Conservation (phyloP, 768 basidiomycete species). For the Amyloporia xantha region DNA sequence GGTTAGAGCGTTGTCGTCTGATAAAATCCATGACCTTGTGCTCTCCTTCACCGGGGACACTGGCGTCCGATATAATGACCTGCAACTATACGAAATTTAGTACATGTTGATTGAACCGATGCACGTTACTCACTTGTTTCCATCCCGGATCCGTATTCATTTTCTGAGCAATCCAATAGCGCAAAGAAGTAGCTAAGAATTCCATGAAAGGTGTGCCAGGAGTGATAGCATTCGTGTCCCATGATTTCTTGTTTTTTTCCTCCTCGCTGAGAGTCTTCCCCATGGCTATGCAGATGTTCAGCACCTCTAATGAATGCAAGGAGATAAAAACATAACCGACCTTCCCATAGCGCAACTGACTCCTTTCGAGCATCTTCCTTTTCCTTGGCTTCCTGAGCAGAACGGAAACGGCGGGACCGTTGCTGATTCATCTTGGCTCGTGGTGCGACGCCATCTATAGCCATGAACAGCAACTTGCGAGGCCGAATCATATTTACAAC, state of each 20-base stretch:
- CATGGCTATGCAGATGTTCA: slow-evolving; percentile 55
- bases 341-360: slow-evolving; percentile 80
- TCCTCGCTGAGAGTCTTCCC: slow-evolving; percentile 80
- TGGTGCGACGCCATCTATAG: slow-evolving; percentile 96
- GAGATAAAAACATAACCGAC: slow-evolving; percentile 28
- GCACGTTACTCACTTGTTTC: slow-evolving; percentile 57
- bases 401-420: slow-evolving; percentile 91
- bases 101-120: not conserved
- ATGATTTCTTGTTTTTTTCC: slow-evolving; percentile 76
- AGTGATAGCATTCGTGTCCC: slow-evolving; percentile 99
- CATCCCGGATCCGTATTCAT: slow-evolving; percentile 94
- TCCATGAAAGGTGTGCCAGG: slow-evolving; percentile 99
- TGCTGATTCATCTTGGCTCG: slow-evolving; percentile 99
- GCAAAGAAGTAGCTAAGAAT: slow-evolving; percentile 76
- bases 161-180: slow-evolving; percentile 96
- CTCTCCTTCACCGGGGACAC: slow-evolving; percentile 97
- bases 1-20: slow-evolving; percentile 78
- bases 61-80: slow-evolving; percentile 94
- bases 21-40: slow-evolving; percentile 99
- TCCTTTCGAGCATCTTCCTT: slow-evolving; percentile 86
- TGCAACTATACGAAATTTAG: slow-evolving; percentile 51
- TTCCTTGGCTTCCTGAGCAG: slow-evolving; percentile 90
- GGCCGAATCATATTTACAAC: slow-evolving; percentile 97
- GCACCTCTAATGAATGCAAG: not conserved
- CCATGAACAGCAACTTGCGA: slow-evolving; percentile 94